Evolutionary conservation across 805 yeast species (phyloP), one percentile per base, ranked within the genome.

Genomic region (Candida boleticola): DNA sequence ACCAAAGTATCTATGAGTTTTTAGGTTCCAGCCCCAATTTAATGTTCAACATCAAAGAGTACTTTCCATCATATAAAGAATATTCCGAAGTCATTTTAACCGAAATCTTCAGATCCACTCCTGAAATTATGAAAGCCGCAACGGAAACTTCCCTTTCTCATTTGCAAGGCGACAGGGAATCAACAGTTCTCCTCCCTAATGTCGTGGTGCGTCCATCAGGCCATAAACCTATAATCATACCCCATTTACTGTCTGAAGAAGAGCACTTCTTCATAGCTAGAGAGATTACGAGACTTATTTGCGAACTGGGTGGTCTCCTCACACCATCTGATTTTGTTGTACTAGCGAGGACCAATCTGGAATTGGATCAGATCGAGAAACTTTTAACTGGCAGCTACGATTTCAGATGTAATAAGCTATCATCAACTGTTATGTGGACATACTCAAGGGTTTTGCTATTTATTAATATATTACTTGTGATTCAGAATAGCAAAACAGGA

Each of bases 1-100:
- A 79, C 54, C 92, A 85, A 59, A 73, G 85, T 40, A 81, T 85
- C 22, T 85, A 82, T 55, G 80, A 71, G 22, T 85, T 85, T 54
- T 54, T 83, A 31, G 87, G 88, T 0, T 68, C 82, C 0, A 64
- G 68, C 33, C 66, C 68, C 1, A 39, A 55, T 3, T 61, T 66
- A 3, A 57, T 74, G 54, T 39, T 48, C n/a, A 39, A 47, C 9
- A 41, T 69, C 9, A 47, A 38, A n/a, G 22, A 35, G 5, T 46
- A 49, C 16, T 55, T 68, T 29, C 59, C 60, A 0, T 41, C 37
- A 6, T 47, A 41, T 45, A 23, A 23, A 11, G 36, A 39, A 30
- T 46, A 55, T 2, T 54, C 46, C 19, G 63, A 67, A n/a, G 50
- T 73, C 1, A 51, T 60, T 14, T 50, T 84, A 39, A 50, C 57